A percentile compares a stretch with the other conserved stretches of the same genome.
These are phyloP conservation scores for Rhizophlyctis rosea DNA, from an alignment of 192 early-diverging fungal genomes.

Conservation along the genomic window DNA sequence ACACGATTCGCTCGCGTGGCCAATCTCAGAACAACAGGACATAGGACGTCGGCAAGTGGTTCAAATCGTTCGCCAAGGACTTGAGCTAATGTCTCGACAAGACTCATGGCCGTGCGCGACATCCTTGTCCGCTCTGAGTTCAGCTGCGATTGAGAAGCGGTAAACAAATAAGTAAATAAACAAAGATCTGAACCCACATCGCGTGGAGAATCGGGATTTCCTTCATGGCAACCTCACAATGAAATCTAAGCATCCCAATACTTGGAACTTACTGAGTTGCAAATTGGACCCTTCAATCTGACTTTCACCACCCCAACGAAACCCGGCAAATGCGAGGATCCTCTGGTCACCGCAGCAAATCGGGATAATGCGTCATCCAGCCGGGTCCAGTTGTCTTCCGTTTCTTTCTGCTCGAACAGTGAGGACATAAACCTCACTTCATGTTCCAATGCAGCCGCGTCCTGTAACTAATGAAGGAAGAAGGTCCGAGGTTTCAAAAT, in stretches of 20 bases:
- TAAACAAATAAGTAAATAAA: no score
- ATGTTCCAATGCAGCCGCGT: no score
- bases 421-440: no score
- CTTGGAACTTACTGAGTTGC: constrained; percentile 46
- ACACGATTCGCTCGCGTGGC: constrained; percentile 76
- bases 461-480: no score
- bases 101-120: constrained; percentile 61
- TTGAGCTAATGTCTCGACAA: constrained; percentile 63
- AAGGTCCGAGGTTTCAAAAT: no score
- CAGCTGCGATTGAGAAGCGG: constrained; percentile 48
- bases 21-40: constrained; percentile 58
- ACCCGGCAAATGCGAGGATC: constrained; percentile 38
- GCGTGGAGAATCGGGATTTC: no score
- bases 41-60: constrained; percentile 56
- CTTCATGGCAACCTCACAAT: no score
- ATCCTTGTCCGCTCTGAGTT: constrained; percentile 72
- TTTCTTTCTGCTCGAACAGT: constrained; percentile 60
- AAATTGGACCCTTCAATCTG: constrained; percentile 41
- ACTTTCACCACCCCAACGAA: constrained; percentile 48
- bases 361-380: constrained; percentile 58
- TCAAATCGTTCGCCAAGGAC: constrained; percentile 62
- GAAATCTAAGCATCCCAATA: no score
- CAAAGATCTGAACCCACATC: no score
- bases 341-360: constrained; percentile 41
- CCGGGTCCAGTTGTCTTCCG: constrained; percentile 67